phyloP scores from a whole-genome alignment of 2,329 filamentous ascomycete genomes.

The Diplodia mutila region DNA sequence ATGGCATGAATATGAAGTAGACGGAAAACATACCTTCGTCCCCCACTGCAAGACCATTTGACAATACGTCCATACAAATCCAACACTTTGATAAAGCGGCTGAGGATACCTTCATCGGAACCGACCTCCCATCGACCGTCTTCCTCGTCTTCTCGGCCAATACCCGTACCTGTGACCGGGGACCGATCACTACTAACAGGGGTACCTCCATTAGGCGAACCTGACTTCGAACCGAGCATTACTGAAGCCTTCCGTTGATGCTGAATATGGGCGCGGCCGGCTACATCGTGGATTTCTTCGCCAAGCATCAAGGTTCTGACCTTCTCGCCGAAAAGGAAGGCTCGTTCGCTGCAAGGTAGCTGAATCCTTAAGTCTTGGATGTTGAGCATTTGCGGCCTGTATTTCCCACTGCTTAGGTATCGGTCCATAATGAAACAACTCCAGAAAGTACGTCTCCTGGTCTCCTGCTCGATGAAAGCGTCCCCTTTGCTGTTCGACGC shows the following conservation, averaged over 20 bases:
- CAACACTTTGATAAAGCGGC: slow-evolving; percentile 58
- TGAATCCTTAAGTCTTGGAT: slow-evolving; percentile 66
- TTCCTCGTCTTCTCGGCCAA: slow-evolving; percentile 33
- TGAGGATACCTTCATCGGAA: slow-evolving; percentile 51
- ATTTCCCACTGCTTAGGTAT: slow-evolving; percentile 67
- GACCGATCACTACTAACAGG: slow-evolving; percentile 20
- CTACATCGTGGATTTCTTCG: slow-evolving; percentile 46
- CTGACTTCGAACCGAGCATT: slow-evolving; percentile 31
- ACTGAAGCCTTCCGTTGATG: slow-evolving; percentile 53
- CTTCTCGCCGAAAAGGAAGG: slow-evolving; percentile 65
- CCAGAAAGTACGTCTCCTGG: slow-evolving; percentile 71
- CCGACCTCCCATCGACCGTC: slow-evolving; percentile 58
- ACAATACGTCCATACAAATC: slow-evolving; percentile 60
- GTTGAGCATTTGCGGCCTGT: slow-evolving; percentile 63
- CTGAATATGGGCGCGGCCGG: slow-evolving; percentile 46
- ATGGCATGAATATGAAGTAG: slow-evolving; percentile 29
- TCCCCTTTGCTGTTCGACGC: slow-evolving; percentile 39
- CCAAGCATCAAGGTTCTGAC: slow-evolving; percentile 56
- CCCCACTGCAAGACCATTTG: slow-evolving; percentile 62
- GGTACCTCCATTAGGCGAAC: slow-evolving; percentile 28
- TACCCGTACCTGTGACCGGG: slow-evolving; percentile 36
- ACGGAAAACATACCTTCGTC: slow-evolving; percentile 51
- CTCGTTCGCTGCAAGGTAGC: slow-evolving; percentile 68
- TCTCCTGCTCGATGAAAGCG: slow-evolving; percentile 63
- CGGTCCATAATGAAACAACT: slow-evolving; percentile 75